Evolutionary conservation across 2,329 filamentous ascomycete genomes (phyloP).

Genomic region (Calonectria honghensis): DNA sequence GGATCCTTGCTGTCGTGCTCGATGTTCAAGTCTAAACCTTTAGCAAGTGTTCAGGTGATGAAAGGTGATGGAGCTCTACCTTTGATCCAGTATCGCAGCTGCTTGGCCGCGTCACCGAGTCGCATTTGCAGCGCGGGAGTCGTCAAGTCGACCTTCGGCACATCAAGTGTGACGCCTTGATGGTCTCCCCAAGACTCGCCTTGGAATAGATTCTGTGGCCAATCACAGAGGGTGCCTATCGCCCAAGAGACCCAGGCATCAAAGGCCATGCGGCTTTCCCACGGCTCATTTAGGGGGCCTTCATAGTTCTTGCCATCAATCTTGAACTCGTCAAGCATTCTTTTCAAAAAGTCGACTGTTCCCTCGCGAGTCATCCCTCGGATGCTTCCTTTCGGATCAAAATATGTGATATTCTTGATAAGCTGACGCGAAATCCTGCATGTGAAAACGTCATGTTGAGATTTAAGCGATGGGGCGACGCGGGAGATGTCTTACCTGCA

Average conservation of each 20-base stretch:
- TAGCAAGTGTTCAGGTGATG: neutral
- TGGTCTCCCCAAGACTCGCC: neutral
- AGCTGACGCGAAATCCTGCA: conserved; percentile 4
- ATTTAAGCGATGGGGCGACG: too few relatives aligned
- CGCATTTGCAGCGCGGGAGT: neutral
- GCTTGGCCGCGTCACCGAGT: conserved; percentile 1
- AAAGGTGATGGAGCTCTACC: neutral
- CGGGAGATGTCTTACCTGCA: neutral
- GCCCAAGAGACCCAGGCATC: neutral
- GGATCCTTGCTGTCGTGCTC: neutral
- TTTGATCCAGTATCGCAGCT: neutral
- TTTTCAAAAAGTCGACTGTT: neutral
- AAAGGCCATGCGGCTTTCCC: neutral
- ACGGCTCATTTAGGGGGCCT: neutral
- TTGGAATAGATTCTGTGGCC: conserved; percentile 6
- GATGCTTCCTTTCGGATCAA: neutral
- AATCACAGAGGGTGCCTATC: neutral
- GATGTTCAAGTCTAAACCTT: neutral
- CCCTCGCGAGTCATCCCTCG: neutral
- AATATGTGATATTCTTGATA: neutral
- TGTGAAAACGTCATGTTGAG: neutral
- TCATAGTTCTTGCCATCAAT: neutral
- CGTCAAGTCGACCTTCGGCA: neutral
- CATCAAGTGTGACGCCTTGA: conserved; percentile 5
- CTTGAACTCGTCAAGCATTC: neutral